Evolutionary conservation across 805 yeast species (phyloP), one percentile per base, ranked within the genome.

Genomic region (Jamesozyma lodderae): DNA sequence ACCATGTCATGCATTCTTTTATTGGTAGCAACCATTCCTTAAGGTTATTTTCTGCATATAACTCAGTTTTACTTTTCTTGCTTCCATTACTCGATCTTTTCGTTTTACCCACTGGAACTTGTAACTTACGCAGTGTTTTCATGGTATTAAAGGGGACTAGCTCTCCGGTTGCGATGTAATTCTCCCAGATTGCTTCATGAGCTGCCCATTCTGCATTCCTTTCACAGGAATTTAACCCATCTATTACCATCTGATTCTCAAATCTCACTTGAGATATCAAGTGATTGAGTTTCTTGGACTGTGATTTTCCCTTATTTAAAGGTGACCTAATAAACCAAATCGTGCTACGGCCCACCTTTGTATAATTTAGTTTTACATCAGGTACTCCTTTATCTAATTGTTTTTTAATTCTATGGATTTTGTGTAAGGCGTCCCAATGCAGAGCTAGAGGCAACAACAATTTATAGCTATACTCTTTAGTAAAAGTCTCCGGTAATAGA

Each of bases 151-250:
- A 31, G 2, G 4, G n/a, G 5, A 19, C 15, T n/a, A 35, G 14
- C 8, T 21, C 27, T 1, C 42, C 42, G 6, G 43, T 37, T 18
- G 38, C 42, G 13, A 55, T 24, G 18, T 31, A 38, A 16, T 50
- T 43, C 38, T 59, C 64, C 64, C 64, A 59, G 4, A 41, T 31
- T 11, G 59, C 60, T 33, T 59, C 64, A 27, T 51, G 47, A 15
- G 45, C 10, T 3, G 60, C 60, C 59, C 60, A 53, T 10, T 34
- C 22, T 9, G 47, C 43, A 28, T 42, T 37, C 4, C 16, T 20
- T 25, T 47, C 45, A 30, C 53, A 50, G 4, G 21, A 25, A 10
- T 37, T 42, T 33, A 47, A 35, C 9, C 38, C 19, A 36, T 56
- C 52, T 10, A 56, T 27, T 11, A 44, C 40, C 15, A 38, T 41